phyloP scores from a whole-genome alignment of 768 basidiomycete genomes.

The Mycena capillaripes region DNA sequence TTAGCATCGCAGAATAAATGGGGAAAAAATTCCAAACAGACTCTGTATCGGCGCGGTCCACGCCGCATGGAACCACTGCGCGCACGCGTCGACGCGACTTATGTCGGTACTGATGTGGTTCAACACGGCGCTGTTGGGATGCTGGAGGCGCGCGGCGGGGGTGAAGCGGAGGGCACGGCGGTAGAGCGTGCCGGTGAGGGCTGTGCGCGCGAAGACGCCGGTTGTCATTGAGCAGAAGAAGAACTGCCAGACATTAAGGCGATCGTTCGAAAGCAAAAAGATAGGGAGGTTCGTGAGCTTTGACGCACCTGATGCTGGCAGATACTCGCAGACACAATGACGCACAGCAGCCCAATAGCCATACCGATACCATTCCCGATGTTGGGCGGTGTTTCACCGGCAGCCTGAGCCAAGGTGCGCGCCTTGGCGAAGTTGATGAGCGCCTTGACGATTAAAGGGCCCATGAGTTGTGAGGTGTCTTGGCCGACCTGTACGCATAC shows the following conservation, averaged over 20 bases:
- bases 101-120: conserved; percentile 79
- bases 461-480: conserved; percentile 74
- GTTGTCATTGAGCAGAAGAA: conserved; percentile 82
- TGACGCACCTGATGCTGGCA: conserved; percentile 70
- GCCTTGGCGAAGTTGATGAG: conserved; percentile 74
- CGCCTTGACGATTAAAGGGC: conserved; percentile 71
- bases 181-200: conserved; percentile 79
- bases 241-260: too few relatives aligned
- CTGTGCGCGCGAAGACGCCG: conserved; percentile 75
- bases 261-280: too few relatives aligned
- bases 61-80: conserved; percentile 75
- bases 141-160: conserved; percentile 72
- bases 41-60: conserved; percentile 80
- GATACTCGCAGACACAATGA: conserved; percentile 67
- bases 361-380: conserved; percentile 72
- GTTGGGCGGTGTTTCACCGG: conserved; percentile 38
- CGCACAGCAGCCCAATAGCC: conserved; percentile 66
- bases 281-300: background rate
- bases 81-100: conserved; percentile 69
- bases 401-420: conserved; percentile 42
- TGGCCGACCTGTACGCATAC: conserved; percentile 65
- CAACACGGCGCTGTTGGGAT: conserved; percentile 73
- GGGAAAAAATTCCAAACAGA: background rate
- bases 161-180: conserved; percentile 75
- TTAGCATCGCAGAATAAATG: background rate